phyloP scores from a whole-genome alignment of 2,329 filamentous ascomycete species.

The Xylariaceae sp. region DNA sequence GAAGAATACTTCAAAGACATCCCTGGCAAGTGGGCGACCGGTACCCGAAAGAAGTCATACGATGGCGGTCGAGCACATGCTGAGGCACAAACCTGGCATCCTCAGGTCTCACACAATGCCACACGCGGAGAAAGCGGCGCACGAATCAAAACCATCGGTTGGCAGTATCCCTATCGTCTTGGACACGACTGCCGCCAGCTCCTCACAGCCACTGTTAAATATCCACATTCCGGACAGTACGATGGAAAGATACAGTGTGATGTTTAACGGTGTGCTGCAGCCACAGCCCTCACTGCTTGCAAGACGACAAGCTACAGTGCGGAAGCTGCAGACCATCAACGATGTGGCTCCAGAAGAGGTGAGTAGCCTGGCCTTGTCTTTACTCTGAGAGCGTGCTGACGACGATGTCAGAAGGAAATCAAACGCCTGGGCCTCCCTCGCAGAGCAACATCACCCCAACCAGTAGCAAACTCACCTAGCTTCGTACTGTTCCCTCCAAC shows the following conservation, averaged over 20 bases:
- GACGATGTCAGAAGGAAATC: constrained; percentile 2
- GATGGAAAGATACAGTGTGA: constrained; percentile 87
- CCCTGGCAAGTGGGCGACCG: constrained; percentile 8
- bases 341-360: constrained; percentile 35
- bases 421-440: constrained; percentile 16
- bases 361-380: too few species aligned
- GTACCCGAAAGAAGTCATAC: constrained; percentile 31
- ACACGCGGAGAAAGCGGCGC: constrained; percentile 11
- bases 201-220: constrained; percentile 45
- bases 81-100: constrained; percentile 37
- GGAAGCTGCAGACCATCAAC: constrained; percentile 48
- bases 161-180: constrained; percentile 19
- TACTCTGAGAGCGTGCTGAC: too few species aligned
- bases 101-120: constrained; percentile 36
- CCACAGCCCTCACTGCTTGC: constrained; percentile 42
- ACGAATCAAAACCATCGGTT: constrained; percentile 8
- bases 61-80: constrained; percentile 19
- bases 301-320: constrained; percentile 51
- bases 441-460: constrained; percentile 43
- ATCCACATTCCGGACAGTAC: constrained; percentile 74
- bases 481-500: constrained; percentile 38
- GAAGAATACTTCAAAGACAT: constrained; percentile 11
- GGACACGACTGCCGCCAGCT: constrained; percentile 8
- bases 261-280: constrained; percentile 71
- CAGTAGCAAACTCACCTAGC: constrained; percentile 35